These are phyloP conservation scores for Trebouxia gelatinosa DNA, from an alignment of 163 green algal species.

Conservation along the genomic window DNA sequence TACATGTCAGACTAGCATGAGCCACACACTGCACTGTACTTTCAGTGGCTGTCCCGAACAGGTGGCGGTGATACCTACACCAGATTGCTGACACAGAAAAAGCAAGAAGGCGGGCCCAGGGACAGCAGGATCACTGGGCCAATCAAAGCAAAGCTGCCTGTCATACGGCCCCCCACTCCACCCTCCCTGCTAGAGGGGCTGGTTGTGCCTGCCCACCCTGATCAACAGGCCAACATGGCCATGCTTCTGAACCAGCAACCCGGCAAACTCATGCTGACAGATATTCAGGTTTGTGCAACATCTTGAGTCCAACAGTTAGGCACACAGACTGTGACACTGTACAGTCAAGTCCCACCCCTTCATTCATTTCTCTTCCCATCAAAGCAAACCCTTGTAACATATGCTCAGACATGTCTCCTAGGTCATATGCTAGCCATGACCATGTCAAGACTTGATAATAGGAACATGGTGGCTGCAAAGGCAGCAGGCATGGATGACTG, in stretches of 20 bases:
- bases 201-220: conserved; percentile 36
- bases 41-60: neutral
- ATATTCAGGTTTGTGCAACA: conserved; percentile 55
- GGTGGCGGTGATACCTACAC: conserved; percentile 55
- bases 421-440: too few species aligned
- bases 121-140: conserved; percentile 44
- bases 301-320: too few species aligned
- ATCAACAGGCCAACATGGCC: conserved; percentile 46
- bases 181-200: conserved; percentile 36
- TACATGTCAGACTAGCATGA: too few species aligned
- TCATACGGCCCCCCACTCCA: conserved; percentile 7
- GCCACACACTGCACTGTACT: too few species aligned
- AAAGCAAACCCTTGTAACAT: too few species aligned
- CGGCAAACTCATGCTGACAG: conserved; percentile 58
- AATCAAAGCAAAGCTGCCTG: conserved; percentile 28
- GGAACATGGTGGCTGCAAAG: too few species aligned
- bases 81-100: conserved; percentile 29
- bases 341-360: too few species aligned
- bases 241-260: conserved; percentile 64
- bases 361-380: too few species aligned
- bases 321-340: too few species aligned
- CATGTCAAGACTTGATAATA: too few species aligned
- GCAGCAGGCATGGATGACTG: too few species aligned
- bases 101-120: conserved; percentile 5
- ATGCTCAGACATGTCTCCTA: too few species aligned